These are phyloP conservation scores for Vigna reflexopilosa DNA, from an alignment of 306 rosid species.

Conservation along the genomic window DNA sequence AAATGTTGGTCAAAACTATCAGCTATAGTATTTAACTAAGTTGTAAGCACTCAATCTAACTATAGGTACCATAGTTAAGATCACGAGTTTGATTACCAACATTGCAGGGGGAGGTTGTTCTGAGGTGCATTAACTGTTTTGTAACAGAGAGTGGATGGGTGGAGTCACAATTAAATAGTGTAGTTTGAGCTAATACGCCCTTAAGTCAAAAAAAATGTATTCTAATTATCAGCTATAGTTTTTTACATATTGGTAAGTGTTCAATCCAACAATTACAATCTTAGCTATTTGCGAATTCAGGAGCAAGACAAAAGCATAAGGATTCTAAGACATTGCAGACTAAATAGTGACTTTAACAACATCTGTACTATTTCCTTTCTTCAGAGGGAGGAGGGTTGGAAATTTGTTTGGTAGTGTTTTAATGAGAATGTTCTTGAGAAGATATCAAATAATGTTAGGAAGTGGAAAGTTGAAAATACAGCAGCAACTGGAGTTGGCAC, in stretches of 20 bases:
- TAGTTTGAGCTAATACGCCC: too few relatives aligned
- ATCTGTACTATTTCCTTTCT: neutral
- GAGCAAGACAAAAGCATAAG: neutral
- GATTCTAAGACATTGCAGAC: neutral
- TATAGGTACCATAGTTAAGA: neutral
- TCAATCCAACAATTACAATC: neutral
- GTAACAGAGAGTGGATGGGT: too few relatives aligned
- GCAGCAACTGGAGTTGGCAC: slow-evolving; percentile 6
- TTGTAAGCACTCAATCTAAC: too few relatives aligned
- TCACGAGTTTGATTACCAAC: too few relatives aligned
- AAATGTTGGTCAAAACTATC: too few relatives aligned
- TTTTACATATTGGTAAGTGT: too few relatives aligned
- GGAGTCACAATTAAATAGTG: too few relatives aligned
- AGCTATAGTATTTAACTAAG: too few relatives aligned
- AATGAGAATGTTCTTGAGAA: neutral
- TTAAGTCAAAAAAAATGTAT: too few relatives aligned
- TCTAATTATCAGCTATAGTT: too few relatives aligned
- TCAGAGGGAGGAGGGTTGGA: neutral
- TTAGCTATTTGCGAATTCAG: neutral
- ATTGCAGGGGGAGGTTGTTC: too few relatives aligned
- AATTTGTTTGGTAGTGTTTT: neutral
- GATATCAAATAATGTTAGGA: neutral
- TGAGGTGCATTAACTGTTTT: too few relatives aligned
- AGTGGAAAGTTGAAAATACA: neutral
- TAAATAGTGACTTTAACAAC: neutral